Evolutionary conservation across 164 flowering plant species (phyloP), one percentile per base, ranked within the genome.

Genomic region (Taxillus chinensis): DNA sequence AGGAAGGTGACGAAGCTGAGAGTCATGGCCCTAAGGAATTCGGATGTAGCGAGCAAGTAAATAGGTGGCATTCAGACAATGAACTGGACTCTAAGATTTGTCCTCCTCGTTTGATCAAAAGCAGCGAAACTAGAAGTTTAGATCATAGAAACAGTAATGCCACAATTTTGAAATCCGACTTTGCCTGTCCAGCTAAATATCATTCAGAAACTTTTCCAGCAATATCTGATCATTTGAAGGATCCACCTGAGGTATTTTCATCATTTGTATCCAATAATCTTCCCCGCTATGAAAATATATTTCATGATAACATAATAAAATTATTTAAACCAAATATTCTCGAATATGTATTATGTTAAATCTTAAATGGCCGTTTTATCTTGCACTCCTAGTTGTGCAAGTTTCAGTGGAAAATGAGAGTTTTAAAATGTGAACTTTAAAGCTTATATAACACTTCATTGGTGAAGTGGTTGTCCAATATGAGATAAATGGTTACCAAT

Each of bases 211-310:
- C 17, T 55, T 55, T 77, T 37, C 52, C 70, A 10, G 14, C 51
- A 67, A 57, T 60, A 9, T 65, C 83, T 41, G 70, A 62, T 69
- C 69, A 48, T 67, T 49, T 78, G 59, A 87, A 76, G 39, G 90
- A 86, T 78, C 86, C 91, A 57, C 65, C 72, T 68, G 86, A 83
- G 72, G 83, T 90, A 71, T 27, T 27, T 0, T 27, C 27, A 27
- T 27, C 27, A 27, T 27, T 27, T 27, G 27, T 27, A 27, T 27
- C 27, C 27, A 27, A 27, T 27, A 27, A 27, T 27, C 27, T 27
- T 27, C 27, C 27, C 27, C 27, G 0, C 27, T 27, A 27, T 27
- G 27, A 27, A 27, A 27, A 27, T 27, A 27, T 27, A 27, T 27
- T 27, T 27, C 27, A 27, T 27, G 27, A 27, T 27, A 27, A 27